Evolutionary conservation across 306 rosid species (phyloP).

Genomic region (Echinosophora koreensis): DNA sequence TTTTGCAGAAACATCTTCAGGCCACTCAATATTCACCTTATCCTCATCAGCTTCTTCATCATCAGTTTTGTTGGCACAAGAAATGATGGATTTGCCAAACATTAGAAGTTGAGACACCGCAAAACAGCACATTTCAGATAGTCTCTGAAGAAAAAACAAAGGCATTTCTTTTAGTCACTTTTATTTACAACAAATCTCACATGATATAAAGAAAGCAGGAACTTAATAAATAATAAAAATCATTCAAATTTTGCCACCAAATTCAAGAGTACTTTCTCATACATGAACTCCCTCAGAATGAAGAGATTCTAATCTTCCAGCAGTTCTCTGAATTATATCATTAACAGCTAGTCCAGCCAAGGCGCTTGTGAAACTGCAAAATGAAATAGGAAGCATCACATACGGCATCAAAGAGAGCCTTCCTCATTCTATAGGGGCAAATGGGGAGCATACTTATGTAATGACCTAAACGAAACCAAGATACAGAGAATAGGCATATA

Average conservation of each 20-base stretch:
- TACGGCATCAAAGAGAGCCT: background rate
- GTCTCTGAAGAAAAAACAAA: constrained; percentile 67
- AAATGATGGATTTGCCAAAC: constrained; percentile 82
- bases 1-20: constrained; percentile 85
- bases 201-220: constrained; percentile 2
- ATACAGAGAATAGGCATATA: too few species aligned
- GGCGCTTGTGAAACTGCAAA: constrained; percentile 83
- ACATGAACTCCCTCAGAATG: constrained; percentile 99
- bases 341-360: constrained; percentile 75
- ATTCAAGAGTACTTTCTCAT: constrained; percentile 44
- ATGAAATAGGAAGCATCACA: constrained; percentile 32
- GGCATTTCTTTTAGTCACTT: constrained; percentile 26
- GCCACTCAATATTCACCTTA: constrained; percentile 75
- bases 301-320: constrained; percentile 86
- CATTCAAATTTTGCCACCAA: constrained; percentile 20
- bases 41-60: constrained; percentile 60
- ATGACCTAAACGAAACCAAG: background rate
- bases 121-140: constrained; percentile 92
- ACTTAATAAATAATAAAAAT: background rate
- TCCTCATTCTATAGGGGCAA: constrained; percentile 16
- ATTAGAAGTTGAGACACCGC: constrained; percentile 85
- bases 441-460: constrained; percentile 28
- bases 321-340: constrained; percentile 86
- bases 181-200: constrained; percentile 3
- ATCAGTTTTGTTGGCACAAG: constrained; percentile 72